phyloP scores from a whole-genome alignment of 768 basidiomycete genomes.

The Butyriboletus loyo region DNA sequence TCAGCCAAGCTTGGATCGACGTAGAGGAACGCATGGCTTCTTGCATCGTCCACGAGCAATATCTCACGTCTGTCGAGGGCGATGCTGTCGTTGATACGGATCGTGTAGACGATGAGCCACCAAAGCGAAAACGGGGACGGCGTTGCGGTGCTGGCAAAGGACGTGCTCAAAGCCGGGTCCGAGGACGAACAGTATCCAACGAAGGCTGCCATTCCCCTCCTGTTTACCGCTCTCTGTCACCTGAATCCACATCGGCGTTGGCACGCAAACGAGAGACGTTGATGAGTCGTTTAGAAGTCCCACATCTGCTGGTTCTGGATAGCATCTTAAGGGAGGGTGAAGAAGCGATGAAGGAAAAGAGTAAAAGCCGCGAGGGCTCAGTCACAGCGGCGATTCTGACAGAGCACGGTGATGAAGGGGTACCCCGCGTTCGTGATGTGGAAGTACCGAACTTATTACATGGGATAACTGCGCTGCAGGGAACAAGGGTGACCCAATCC shows the following conservation, averaged over 20 bases:
- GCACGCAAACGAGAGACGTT: constrained; percentile 23
- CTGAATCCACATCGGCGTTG: background rate
- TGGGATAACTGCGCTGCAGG: background rate
- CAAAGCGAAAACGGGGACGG: constrained; percentile 14
- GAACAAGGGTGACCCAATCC: background rate
- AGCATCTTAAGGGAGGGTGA: constrained; percentile 32
- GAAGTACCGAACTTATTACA: background rate
- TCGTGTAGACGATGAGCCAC: background rate
- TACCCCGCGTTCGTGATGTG: background rate
- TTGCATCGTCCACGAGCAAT: constrained; percentile 17
- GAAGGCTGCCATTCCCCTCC: background rate
- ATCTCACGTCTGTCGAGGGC: background rate
- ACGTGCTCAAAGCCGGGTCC: background rate
- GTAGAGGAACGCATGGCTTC: constrained; percentile 34
- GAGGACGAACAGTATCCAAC: background rate
- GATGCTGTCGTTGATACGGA: background rate
- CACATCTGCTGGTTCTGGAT: constrained; percentile 36
- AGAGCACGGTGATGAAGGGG: constrained; percentile 4
- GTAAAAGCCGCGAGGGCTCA: constrained; percentile 11
- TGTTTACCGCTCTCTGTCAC: background rate
- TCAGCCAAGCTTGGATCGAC: constrained; percentile 35
- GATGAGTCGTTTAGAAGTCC: constrained; percentile 27
- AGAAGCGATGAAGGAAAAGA: constrained; percentile 12
- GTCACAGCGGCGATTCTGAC: background rate
- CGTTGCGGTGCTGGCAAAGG: background rate